Evolutionary conservation across 768 basidiomycete genomes (phyloP), one percentile per base, ranked within the genome.

Genomic region (Termitomyces eurrhizus): DNA sequence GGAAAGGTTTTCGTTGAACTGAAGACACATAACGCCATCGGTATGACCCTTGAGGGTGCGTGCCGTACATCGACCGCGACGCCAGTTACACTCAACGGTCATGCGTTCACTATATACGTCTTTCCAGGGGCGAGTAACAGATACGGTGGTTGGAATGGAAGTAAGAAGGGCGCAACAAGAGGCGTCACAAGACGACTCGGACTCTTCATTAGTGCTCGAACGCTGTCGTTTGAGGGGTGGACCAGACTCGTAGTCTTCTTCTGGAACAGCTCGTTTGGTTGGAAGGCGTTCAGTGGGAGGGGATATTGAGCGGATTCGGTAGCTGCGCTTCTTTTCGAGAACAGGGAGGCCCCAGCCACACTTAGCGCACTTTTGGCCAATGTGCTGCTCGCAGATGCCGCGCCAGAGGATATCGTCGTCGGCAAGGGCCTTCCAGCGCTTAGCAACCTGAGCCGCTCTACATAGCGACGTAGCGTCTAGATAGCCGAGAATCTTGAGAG

Each of bases 91-190:
- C 74, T 98, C 97, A 48, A 99, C 85, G 21, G 89, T 87, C 73
- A 98, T 86, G n/a, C 97, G 89, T 72, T 99, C 97, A 70, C 91
- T 93, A 74, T 98, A 99, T 21, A 99, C 96, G 64, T 92, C 88
- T 72, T 99, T 99, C 97, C 97, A 99, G 0, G 96, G 97, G 48
- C 95, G 86, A 16, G 93, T 95, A 61, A 83, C 66, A 16, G 78
- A 76, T 29, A 73, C 67, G 13, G 55, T 67, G 9, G 67, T 54
- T 58, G 72, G 68, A 63, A 70, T 66, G 57, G 72, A 63, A 52
- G 72, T 69, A 32, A 74, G 70, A 42, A 78, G 76, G 42, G 65
- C 54, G 50, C 55, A 63, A 3, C 67, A 58, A 16, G 68, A 57
- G 37, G 67, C 36, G 7, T 62, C 52, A 21, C 42, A 59, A 29